A percentile compares a stretch with the other conserved stretches of the same genome.
Conservation (phyloP, 2,329 filamentous ascomycete species). For the Alternaria rosae region DNA sequence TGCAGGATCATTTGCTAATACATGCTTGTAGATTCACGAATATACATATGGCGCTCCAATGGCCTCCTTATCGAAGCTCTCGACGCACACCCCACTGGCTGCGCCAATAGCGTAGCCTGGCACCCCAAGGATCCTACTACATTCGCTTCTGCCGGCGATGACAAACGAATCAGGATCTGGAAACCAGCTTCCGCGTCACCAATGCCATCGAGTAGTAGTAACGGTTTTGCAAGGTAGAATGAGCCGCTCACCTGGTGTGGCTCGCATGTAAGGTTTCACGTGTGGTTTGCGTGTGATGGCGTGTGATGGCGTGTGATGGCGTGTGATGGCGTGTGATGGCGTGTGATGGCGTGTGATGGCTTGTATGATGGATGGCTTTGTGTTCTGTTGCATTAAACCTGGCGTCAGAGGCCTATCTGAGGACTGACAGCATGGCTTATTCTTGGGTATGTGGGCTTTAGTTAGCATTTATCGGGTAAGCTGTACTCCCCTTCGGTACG, state of each 20-base stretch:
- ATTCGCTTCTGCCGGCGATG: conserved; percentile 92
- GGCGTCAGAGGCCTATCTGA: conserved; percentile 1
- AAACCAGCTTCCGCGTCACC: conserved; percentile 30
- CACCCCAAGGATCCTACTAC: conserved; percentile 82
- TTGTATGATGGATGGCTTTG: not conserved
- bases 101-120: conserved; percentile 89
- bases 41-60: conserved; percentile 92
- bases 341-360: not conserved
- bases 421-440: not conserved
- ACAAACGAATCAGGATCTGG: conserved; percentile 83
- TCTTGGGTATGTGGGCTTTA: not conserved
- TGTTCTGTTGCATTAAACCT: conserved; percentile 1
- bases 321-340: not conserved
- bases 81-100: conserved; percentile 72
- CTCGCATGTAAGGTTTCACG: not conserved
- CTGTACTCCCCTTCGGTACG: not conserved
- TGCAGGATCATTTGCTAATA: conserved; percentile 1
- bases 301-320: not conserved
- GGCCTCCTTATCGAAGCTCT: conserved; percentile 78
- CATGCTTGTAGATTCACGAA: conserved; percentile 62
- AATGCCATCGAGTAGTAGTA: conserved; percentile 21
- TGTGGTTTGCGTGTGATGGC: not conserved
- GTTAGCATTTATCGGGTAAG: not conserved
- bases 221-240: conserved; percentile 34
- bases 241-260: not conserved